Conservation (phyloP, 768 basidiomycete genomes). For the Trametes meyenii region DNA sequence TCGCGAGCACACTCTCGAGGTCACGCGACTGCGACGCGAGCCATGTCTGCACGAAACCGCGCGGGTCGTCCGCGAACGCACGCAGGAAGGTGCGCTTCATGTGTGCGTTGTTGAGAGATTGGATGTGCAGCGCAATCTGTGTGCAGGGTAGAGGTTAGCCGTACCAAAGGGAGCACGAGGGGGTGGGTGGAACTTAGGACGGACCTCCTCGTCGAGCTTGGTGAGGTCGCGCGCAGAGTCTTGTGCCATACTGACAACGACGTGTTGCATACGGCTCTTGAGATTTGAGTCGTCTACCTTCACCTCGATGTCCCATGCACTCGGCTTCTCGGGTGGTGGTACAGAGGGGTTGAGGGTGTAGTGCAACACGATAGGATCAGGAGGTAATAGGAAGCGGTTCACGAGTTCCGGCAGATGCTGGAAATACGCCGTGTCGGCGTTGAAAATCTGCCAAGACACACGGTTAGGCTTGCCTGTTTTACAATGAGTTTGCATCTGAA, state of each 20-base stretch:
- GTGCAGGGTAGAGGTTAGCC: not conserved
- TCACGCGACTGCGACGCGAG: constrained; percentile 91
- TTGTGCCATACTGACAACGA: constrained; percentile 68
- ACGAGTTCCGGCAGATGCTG: constrained; percentile 83
- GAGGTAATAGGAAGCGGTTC: constrained; percentile 74
- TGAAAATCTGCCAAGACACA: constrained; percentile 58
- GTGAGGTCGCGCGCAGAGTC: constrained; percentile 68
- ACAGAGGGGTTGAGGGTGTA: constrained; percentile 69
- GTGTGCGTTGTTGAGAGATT: constrained; percentile 85
- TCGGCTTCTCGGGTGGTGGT: constrained; percentile 59
- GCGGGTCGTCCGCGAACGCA: constrained; percentile 78
- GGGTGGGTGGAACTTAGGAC: not conserved
- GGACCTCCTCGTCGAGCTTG: constrained; percentile 89
- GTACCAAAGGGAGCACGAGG: not conserved
- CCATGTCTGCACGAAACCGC: constrained; percentile 87
- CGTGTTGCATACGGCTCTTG: constrained; percentile 71
- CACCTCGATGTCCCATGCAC: constrained; percentile 85
- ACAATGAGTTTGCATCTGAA: not conserved
- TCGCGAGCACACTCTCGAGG: constrained; percentile 86
- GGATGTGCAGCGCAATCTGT: constrained; percentile 81
- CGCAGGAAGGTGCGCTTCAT: constrained; percentile 86
- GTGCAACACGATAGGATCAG: constrained; percentile 81
- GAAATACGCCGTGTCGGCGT: constrained; percentile 70
- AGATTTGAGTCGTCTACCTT: constrained; percentile 80
- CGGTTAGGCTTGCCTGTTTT: constrained; percentile 30